These are phyloP conservation scores for Diophrys sp. DNA, from an alignment of 73 alveolate species.

Conservation along the genomic window DNA sequence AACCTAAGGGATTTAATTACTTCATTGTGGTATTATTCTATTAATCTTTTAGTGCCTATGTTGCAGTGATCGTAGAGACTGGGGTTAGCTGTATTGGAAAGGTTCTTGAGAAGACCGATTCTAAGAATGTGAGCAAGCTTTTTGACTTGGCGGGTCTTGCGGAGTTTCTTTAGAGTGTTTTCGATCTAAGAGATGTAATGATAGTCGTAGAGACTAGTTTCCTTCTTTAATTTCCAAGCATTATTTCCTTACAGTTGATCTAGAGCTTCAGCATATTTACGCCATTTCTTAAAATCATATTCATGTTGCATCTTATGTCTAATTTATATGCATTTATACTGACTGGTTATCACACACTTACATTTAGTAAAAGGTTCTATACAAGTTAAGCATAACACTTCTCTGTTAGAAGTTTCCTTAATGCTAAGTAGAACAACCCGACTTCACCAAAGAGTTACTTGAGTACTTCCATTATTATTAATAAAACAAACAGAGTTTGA, in stretches of 20 bases:
- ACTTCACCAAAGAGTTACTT: not conserved
- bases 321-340: not conserved
- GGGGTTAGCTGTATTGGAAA: conserved; percentile 54
- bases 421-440: not conserved
- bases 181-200: conserved; percentile 16
- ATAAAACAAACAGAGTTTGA: too few species aligned
- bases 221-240: conserved; percentile 43
- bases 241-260: conserved; percentile 61
- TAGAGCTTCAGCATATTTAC: conserved; percentile 25
- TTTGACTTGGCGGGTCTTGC: conserved; percentile 28
- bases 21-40: conserved; percentile 61
- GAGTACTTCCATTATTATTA: not conserved
- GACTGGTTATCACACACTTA: not conserved
- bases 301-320: conserved; percentile 10
- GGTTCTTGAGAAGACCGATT: conserved; percentile 41
- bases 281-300: conserved; percentile 41
- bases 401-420: not conserved
- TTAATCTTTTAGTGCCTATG: conserved; percentile 62
- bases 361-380: too few species aligned
- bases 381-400: not conserved
- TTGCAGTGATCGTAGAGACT: conserved; percentile 45
- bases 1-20: conserved; percentile 49
- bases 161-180: conserved; percentile 22
- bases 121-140: conserved; percentile 55
- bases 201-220: conserved; percentile 50